A percentile compares a stretch with the other conserved stretches of the same genome.
Conservation (phyloP, 805 yeast genomes). For the Yarrowia keelungensis region DNA sequence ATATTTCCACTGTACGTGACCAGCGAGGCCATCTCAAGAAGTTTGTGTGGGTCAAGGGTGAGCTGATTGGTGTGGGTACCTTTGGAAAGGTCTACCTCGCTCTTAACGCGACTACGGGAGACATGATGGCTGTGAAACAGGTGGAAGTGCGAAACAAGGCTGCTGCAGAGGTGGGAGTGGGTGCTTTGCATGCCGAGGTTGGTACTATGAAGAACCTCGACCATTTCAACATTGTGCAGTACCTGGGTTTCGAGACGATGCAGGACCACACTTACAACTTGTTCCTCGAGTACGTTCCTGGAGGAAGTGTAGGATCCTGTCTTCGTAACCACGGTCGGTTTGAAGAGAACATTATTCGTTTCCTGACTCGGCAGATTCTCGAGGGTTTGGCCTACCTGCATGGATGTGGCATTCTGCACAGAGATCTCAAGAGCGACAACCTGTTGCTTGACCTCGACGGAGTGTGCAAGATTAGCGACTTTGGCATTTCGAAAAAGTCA, state of each 20-base stretch:
- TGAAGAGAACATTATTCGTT: slow-evolving; percentile 76
- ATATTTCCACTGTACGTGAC: slow-evolving; percentile 69
- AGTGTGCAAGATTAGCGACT: slow-evolving; percentile 92
- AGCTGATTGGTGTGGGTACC: slow-evolving; percentile 93
- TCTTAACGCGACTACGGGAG: slow-evolving; percentile 94
- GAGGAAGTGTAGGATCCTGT: slow-evolving; percentile 92
- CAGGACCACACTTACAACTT: slow-evolving; percentile 76
- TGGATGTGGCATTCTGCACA: slow-evolving; percentile 82
- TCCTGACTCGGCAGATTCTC: slow-evolving; percentile 78
- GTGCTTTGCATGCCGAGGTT: slow-evolving; percentile 87
- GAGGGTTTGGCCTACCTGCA: slow-evolving; percentile 89
- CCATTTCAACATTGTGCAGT: slow-evolving; percentile 93
- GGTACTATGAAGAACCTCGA: slow-evolving; percentile 93
- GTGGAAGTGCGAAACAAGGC: slow-evolving; percentile 67
- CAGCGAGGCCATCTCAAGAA: slow-evolving; percentile 75
- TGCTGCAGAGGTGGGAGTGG: slow-evolving; percentile 63
- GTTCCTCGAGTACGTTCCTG: slow-evolving; percentile 95
- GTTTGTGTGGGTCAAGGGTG: slow-evolving; percentile 98
- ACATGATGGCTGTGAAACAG: slow-evolving; percentile 98
- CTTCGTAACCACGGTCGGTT: slow-evolving; percentile 83
- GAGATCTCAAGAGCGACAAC: slow-evolving; percentile 96
- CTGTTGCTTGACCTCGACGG: slow-evolving; percentile 88
- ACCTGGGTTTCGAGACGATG: slow-evolving; percentile 85
- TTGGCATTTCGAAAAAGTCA: slow-evolving; percentile 90
- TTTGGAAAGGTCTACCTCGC: slow-evolving; percentile 94